phyloP scores from a whole-genome alignment of 2,329 filamentous ascomycete genomes.

The Tolypocladium pustulatum region DNA sequence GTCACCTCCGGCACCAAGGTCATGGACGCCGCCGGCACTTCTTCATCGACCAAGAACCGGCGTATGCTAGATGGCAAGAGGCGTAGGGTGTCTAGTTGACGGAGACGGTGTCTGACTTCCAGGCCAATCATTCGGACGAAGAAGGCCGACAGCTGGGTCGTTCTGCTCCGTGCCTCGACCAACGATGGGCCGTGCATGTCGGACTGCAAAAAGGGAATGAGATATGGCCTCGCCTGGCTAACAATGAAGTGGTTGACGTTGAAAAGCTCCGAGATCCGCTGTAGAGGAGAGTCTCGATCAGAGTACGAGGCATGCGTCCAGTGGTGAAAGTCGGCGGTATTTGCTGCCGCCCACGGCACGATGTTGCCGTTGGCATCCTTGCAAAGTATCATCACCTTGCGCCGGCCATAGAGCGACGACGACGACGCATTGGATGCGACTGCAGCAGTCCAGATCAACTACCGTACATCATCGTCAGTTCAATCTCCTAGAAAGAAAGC shows the following conservation, averaged over 20 bases:
- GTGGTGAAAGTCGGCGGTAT: conserved; percentile 53
- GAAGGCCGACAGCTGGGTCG: conserved; percentile 46
- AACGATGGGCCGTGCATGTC: conserved; percentile 68
- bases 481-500: conserved; percentile 2
- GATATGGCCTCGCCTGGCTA: conserved; percentile 81
- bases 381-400: conserved; percentile 58
- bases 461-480: neutral
- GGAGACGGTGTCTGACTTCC: conserved; percentile 70
- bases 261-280: conserved; percentile 70
- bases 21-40: conserved; percentile 65
- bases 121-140: conserved; percentile 59
- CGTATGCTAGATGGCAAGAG: conserved; percentile 60
- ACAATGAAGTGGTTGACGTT: conserved; percentile 95
- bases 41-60: conserved; percentile 73
- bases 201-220: conserved; percentile 74
- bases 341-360: conserved; percentile 59
- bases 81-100: conserved; percentile 69
- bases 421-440: conserved; percentile 64
- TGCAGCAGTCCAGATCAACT: conserved; percentile 74
- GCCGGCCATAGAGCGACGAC: conserved; percentile 52
- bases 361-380: conserved; percentile 66
- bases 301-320: conserved; percentile 56
- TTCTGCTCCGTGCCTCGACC: conserved; percentile 46
- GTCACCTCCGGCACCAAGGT: conserved; percentile 75
- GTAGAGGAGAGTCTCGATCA: conserved; percentile 54